Evolutionary conservation across 2,329 filamentous ascomycete genomes (phyloP), one percentile per base, ranked within the genome.

Genomic region (Thielaviopsis ethacetica): DNA sequence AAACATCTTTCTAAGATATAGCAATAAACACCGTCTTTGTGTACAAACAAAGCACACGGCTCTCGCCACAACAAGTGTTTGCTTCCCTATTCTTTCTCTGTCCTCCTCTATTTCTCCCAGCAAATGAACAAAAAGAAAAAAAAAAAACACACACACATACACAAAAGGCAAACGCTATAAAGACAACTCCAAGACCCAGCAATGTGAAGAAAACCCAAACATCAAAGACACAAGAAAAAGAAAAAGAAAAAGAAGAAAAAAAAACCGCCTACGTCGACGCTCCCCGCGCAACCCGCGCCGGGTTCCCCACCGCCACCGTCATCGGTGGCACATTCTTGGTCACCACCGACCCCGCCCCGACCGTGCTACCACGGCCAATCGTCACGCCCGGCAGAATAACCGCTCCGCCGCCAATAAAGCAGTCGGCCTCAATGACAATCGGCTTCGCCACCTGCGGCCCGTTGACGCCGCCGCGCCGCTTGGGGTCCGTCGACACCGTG

Each of bases 281-380:
- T 13, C 73, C 75, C 47, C 75, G 72, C 38, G 75, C 69, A 54
- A 86, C 74, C 57, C 76, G 76, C 5, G 83, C 84, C 12, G 85
- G 85, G 64, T 88, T 88, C 10, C 85, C 85, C 49, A 79, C 83
- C 15, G 83, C 83, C 57, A 86, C 76, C n/a, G 78, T 82, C 63
- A 83, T 87, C 3, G 79, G 79, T 1, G 82, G 80, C 12, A 88
- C 80, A 71, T 86, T 78, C 75, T 85, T 91, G 1, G 88, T 91
- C 22, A 95, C 90, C 44, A 95, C 84, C 64, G 86, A 87, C 15
- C 87, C 89, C 6, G 91, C 89, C 10, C 88, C 90, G 62, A 95
- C 79, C 0, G 86, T 88, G 59, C 79, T 82, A 4, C 90, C 90
- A 67, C 82, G 82, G 9, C 90, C 89, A 65, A 96, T 86, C 41